Conservation (phyloP, 768 basidiomycete genomes). For the Jaapia argillacea region DNA sequence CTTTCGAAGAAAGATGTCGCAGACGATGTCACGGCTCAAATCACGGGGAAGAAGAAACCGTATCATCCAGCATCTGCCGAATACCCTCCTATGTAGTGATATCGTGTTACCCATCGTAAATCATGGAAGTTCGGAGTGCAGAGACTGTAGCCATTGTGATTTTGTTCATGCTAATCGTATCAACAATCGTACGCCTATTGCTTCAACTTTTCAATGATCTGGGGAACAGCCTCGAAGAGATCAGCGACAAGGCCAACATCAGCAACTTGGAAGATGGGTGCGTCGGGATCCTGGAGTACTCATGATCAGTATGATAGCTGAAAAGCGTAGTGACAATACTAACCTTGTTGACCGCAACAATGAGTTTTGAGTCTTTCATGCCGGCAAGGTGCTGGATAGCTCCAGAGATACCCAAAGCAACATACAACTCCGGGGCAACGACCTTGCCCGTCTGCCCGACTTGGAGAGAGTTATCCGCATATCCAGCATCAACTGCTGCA, state of each 20-base stretch:
- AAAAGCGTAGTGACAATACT: constrained; percentile 8
- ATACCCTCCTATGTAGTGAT: background rate
- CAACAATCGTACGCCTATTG: too few relatives aligned
- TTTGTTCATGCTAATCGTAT: too few relatives aligned
- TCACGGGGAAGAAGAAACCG: background rate
- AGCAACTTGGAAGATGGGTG: constrained; percentile 98
- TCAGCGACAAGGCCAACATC: constrained; percentile 93
- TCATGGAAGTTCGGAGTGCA: too few relatives aligned
- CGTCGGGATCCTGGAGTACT: constrained; percentile 72
- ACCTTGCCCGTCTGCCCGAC: constrained; percentile 99
- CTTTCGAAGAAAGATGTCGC: background rate
- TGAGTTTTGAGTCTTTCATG: constrained; percentile 99
- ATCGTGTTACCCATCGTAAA: too few relatives aligned
- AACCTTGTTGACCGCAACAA: constrained; percentile 97
- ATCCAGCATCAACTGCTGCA: constrained; percentile 96
- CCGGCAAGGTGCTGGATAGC: constrained; percentile 99
- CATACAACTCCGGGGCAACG: constrained; percentile 92
- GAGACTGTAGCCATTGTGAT: too few relatives aligned
- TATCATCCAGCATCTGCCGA: background rate
- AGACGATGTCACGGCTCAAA: background rate
- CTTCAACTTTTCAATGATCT: constrained; percentile 84
- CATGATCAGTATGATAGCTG: constrained; percentile 8
- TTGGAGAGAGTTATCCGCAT: constrained; percentile 94
- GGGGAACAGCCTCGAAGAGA: constrained; percentile 85
- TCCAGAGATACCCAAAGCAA: constrained; percentile 95